Base-by-base conservation (phyloP, 2,329 filamentous ascomycete species). In the Blastomyces parvus region DNA sequence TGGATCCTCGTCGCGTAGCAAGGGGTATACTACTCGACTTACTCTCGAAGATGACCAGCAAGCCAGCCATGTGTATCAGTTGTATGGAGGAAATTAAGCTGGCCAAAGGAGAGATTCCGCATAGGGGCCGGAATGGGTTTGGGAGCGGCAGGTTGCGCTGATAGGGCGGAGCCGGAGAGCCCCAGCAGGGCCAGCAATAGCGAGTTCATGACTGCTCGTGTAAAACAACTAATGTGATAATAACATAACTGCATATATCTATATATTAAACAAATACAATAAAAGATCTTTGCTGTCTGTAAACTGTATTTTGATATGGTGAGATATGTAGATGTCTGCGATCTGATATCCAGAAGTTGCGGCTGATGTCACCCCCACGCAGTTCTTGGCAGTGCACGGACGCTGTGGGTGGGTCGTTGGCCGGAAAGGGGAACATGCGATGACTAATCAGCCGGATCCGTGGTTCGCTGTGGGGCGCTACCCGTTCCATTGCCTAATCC, bases 51-150 rank as follows among this genome's bases (percentile, higher is more conserved):
- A 80, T 99, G 94, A 0, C 94, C 94, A 11, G 86, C 91, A 72
- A 95, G 87, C 94, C 94, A 99, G 70, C 94, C 93, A 77, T 97
- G 94, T 4, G 90, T 94, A 74, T 97, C 89, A 50, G 94, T 97
- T 0, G 94, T 97, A 72, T 96, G 92, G n/a, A 99, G 78, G 75
- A 96, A 95, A 81, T 97, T 97, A 71, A 97, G 83, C 74, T 96
- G 88, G n/a, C 89, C 92, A 90, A 92, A 97, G 70, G 86, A 84
- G 62, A 99, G 82, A 68, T 91, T 84, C 70, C 93, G 87, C 77
- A 97, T 84, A 56, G 91, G 92, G 62, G 88, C 91, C 63, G 86
- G 83, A 64, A 93, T 83, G 8, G 94, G 90, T 50, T 83, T 77
- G n/a, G 87, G 87, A 61, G 93, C 90, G 63, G 85, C 86, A 11